Conservation (phyloP, 352 stramenopile species). For the Poterioochromonas sp. region DNA sequence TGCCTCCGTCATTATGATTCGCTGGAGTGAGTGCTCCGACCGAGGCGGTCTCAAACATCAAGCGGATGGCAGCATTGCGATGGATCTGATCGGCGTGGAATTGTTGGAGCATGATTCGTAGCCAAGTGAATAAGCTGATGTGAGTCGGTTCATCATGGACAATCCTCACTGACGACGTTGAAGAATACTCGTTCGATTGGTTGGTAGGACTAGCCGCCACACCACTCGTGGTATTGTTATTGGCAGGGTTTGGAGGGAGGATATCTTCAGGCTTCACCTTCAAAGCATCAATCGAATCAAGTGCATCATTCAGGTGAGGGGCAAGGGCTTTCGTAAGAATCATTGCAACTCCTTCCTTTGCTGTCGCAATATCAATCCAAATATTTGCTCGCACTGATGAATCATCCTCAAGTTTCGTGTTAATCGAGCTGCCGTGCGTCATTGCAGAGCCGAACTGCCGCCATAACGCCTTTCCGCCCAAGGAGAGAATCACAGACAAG, state of each 20-base stretch:
- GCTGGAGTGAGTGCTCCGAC: conserved; percentile 41
- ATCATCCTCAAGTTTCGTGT: conserved; percentile 5
- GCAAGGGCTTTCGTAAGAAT: conserved; percentile 25
- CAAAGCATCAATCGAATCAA: conserved; percentile 28
- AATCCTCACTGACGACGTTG: background rate
- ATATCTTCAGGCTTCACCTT: conserved; percentile 13
- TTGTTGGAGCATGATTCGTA: conserved; percentile 52
- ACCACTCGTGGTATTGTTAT: background rate
- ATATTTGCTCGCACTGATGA: background rate
- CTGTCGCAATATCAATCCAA: conserved; percentile 27
- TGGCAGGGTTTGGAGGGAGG: background rate
- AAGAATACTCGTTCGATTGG: background rate
- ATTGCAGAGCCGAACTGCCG: conserved; percentile 12
- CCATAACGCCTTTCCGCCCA: conserved; percentile 47
- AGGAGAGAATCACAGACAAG: conserved; percentile 62
- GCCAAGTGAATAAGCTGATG: conserved; percentile 46
- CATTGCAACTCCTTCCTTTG: conserved; percentile 17
- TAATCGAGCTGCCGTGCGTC: background rate
- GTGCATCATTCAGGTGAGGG: background rate
- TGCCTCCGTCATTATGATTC: conserved; percentile 33
- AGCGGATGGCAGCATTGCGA: conserved; percentile 65
- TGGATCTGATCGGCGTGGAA: conserved; percentile 82
- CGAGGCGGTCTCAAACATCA: conserved; percentile 81
- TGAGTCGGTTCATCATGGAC: conserved; percentile 38
- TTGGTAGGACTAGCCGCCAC: conserved; percentile 5